Evolutionary conservation across 1,284 basidiomycete species (phyloP), one percentile per base, ranked within the genome.

Genomic region (Schizopora paradoxa): DNA sequence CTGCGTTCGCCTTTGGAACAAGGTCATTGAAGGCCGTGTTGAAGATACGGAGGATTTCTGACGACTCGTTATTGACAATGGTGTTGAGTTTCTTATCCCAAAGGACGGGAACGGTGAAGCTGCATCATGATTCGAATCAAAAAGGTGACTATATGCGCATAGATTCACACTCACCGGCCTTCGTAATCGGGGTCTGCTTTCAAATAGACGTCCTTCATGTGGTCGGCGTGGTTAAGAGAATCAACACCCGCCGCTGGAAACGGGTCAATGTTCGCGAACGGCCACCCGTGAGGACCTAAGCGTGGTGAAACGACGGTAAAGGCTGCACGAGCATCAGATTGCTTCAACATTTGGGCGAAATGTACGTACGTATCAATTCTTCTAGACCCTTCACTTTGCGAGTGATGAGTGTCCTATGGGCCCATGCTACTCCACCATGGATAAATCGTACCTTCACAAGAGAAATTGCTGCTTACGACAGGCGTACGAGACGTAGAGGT

Each of bases 31-130:
- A 95, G 6, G 76, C 84, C 6, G 74, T 72, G 66, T 96, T 96
- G 66, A 97, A 77, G 36, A 93, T 88, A 44, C 95, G 83, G 57
- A 98, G 92, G 58, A 98, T 93, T 66, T 96, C 92, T 1, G 86
- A 83, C 53, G 84, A 89, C 63, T 97, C 93, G 64, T 96, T 99
- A 71, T 90, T 96, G 46, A 99, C 96, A 55, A 99, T 89, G 28
- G 88, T 91, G 47, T 85, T 67, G 31, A 65, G 70, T 66, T 96
- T 89, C 70, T 85, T 95, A 70, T 98, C 96, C 91, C 92, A 99
- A 1, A 98, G 70, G 39, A 94, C 69, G n/a, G 95, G 94, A 2
- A 94, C 91, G 3, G 91, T 91, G 70, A 89, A 92, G 41, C 84
- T 82, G 43, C 7, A 38, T 6, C 23, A 27, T 22, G 13, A 10